Conservation (phyloP, 495 filamentous ascomycete species). For the Aspergillus ostianus region DNA sequence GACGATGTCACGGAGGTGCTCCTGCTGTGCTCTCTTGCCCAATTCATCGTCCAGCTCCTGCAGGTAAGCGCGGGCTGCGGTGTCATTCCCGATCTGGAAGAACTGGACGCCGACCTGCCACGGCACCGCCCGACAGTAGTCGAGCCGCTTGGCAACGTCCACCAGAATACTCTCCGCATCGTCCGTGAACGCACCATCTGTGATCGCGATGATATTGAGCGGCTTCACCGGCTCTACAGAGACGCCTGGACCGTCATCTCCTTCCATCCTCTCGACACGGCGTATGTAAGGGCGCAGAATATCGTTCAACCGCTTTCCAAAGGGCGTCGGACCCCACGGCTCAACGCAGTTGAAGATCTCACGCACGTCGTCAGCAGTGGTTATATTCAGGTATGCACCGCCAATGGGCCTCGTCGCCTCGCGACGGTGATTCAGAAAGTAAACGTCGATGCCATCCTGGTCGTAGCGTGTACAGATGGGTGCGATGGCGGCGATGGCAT, state of each 20-base stretch:
- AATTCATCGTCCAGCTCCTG: conserved; percentile 78
- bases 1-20: conserved; percentile 79
- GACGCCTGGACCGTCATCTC: conserved; percentile 29
- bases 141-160: conserved; percentile 64
- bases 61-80: conserved; percentile 59
- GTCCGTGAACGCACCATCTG: conserved; percentile 84
- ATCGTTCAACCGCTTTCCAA: conserved; percentile 66
- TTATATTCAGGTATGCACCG: conserved; percentile 58
- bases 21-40: conserved; percentile 42
- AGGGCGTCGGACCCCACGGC: conserved; percentile 70
- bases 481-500: conserved; percentile 72
- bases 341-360: conserved; percentile 65
- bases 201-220: conserved; percentile 91
- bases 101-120: conserved; percentile 96
- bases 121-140: conserved; percentile 66
- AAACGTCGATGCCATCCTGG: conserved; percentile 87
- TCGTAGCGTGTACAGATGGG: conserved; percentile 84
- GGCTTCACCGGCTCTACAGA: conserved; percentile 77
- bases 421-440: conserved; percentile 75
- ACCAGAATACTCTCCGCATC: conserved; percentile 74
- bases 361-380: conserved; percentile 47
- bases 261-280: conserved; percentile 38
- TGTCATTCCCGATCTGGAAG: conserved; percentile 87
- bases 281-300: conserved; percentile 73
- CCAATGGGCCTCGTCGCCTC: conserved; percentile 24